These are phyloP conservation scores for Apodospora peruviana DNA, from an alignment of 495 filamentous ascomycete genomes.

Conservation along the genomic window DNA sequence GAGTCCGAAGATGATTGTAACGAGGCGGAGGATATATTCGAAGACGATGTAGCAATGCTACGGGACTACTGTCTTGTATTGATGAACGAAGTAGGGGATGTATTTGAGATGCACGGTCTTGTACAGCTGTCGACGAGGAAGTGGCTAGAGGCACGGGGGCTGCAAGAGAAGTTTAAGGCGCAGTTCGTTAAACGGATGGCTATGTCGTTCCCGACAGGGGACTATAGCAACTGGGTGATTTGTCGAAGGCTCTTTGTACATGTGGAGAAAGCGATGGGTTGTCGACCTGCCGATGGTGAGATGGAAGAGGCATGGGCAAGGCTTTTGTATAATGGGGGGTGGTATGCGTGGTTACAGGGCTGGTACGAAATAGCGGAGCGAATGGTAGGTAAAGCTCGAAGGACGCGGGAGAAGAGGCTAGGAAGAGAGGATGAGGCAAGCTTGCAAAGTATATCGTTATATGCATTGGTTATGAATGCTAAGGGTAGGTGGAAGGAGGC, in stretches of 20 bases:
- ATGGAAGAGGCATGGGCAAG: conserved; percentile 10
- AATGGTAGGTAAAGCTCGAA: conserved; percentile 9
- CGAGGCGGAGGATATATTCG: conserved; percentile 26
- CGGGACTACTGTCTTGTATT: conserved; percentile 39
- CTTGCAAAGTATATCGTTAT: conserved; percentile 2
- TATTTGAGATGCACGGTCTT: conserved; percentile 39
- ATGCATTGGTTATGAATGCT: conserved; percentile 1
- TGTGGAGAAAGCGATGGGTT: conserved; percentile 7
- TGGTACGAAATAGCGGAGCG: conserved; percentile 12
- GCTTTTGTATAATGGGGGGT: conserved; percentile 17
- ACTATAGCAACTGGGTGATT: conserved; percentile 26
- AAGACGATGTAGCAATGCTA: conserved; percentile 37
- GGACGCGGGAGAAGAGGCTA: conserved; percentile 4
- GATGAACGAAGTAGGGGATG: conserved; percentile 5
- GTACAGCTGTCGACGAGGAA: conserved; percentile 40
- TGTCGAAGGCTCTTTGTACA: conserved; percentile 21
- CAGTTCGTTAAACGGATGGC: conserved; percentile 27
- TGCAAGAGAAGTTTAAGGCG: conserved; percentile 35
- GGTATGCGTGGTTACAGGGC: conserved; percentile 18
- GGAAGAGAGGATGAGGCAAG: conserved; percentile 6
- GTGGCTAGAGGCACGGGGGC: conserved; percentile 29
- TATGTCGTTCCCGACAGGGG: conserved; percentile 32
- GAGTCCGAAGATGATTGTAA: conserved; percentile 38
- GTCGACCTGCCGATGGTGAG: conserved; percentile 9
- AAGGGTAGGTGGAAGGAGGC: conserved; percentile 8